Percentiles rank a stretch among this genome's conserved stretches.
These are phyloP conservation scores for Penicillium concentricum DNA, from an alignment of 2,329 filamentous ascomycete genomes.

Conservation along the genomic window DNA sequence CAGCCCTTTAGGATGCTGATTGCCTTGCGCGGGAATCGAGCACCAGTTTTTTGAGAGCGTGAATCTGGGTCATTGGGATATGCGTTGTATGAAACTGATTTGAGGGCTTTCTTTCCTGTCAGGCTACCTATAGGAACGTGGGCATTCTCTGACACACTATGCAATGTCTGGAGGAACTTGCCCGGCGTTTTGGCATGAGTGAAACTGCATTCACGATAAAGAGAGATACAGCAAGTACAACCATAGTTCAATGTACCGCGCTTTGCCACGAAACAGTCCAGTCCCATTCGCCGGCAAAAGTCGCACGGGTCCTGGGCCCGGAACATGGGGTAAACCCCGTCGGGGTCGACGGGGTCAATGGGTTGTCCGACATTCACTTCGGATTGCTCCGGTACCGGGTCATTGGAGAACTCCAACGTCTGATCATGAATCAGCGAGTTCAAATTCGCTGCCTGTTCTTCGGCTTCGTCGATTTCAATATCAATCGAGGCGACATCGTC, in stretches of 20 bases:
- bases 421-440: slow-evolving; percentile 45
- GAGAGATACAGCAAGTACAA: slow-evolving; percentile 50
- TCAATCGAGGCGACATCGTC: slow-evolving; percentile 42
- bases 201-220: slow-evolving; percentile 50
- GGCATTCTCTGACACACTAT: slow-evolving; percentile 45
- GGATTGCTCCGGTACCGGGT: slow-evolving; percentile 21
- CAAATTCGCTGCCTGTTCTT: slow-evolving; percentile 38
- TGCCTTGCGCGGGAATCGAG: slow-evolving; percentile 76
- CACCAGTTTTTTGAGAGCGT: slow-evolving; percentile 62
- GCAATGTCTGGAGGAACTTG: slow-evolving; percentile 46
- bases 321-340: slow-evolving; percentile 44
- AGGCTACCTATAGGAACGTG: slow-evolving; percentile 39
- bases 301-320: slow-evolving; percentile 47
- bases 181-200: slow-evolving; percentile 42
- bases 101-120: slow-evolving; percentile 43
- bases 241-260: slow-evolving; percentile 45
- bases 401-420: slow-evolving; percentile 41
- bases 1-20: slow-evolving; percentile 80
- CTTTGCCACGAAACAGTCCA: slow-evolving; percentile 49
- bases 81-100: slow-evolving; percentile 39
- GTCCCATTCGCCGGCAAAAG: slow-evolving; percentile 46
- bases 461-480: slow-evolving; percentile 39
- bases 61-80: slow-evolving; percentile 39
- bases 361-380: slow-evolving; percentile 20
- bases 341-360: slow-evolving; percentile 22